Conservation (phyloP, 129 eudicot species). For the Smallanthus sonchifolius region DNA sequence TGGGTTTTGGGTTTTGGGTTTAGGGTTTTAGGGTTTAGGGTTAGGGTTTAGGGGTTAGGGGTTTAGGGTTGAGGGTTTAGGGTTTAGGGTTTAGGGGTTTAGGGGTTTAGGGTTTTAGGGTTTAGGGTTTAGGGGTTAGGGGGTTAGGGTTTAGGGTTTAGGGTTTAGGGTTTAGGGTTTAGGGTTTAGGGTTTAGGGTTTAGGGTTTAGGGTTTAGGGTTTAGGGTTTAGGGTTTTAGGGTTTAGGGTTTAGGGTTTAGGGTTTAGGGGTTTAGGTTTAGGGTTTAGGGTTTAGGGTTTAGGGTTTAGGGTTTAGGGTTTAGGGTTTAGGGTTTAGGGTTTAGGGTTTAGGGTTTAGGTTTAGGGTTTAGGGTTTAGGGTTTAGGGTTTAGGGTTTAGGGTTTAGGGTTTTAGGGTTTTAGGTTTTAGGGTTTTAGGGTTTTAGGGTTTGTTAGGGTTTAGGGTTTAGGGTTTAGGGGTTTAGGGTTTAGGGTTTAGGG, state of each 20-base stretch:
- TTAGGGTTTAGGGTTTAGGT: neutral
- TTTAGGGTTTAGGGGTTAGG: no score
- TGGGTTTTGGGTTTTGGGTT: conserved; percentile 17
- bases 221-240: conserved; percentile 5
- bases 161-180: conserved; percentile 7
- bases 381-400: neutral
- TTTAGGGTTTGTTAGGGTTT: no score
- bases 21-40: no score
- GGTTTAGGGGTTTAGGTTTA: no score
- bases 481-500: conserved; percentile 7
- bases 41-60: no score
- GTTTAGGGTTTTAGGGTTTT: conserved; percentile 7
- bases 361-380: neutral
- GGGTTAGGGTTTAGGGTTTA: conserved; percentile 14
- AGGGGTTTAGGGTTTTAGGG: no score
- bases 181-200: conserved; percentile 11
- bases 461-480: no score
- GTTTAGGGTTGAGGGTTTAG: no score
- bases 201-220: conserved; percentile 14
- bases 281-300: neutral
- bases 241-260: conserved; percentile 1
- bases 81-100: no score
- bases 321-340: neutral
- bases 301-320: neutral
- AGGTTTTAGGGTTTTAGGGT: conserved; percentile 19